Evolutionary conservation across 768 basidiomycete species (phyloP).

Genomic region (Xerocomellus amylosporus): DNA sequence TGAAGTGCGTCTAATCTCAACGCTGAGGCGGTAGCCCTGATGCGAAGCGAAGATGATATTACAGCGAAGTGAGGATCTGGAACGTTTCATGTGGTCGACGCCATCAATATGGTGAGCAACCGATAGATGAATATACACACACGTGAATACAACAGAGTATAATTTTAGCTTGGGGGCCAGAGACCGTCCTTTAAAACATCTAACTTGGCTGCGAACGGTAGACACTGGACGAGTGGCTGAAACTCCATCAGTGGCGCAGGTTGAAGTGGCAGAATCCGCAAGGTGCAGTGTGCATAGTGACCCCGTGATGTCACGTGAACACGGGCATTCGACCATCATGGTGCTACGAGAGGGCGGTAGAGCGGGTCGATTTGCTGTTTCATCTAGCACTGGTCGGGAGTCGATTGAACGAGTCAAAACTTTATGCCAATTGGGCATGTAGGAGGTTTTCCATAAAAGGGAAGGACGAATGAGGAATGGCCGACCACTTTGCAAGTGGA

Average conservation of each 20-base stretch:
- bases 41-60: neutral
- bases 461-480: neutral
- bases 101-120: neutral
- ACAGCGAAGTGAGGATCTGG: neutral
- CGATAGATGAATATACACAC: neutral
- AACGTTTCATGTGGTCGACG: neutral
- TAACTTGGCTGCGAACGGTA: too few species aligned
- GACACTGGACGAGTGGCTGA: too few species aligned
- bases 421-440: too few species aligned
- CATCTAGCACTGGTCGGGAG: neutral
- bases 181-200: too few species aligned
- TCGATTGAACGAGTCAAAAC: neutral
- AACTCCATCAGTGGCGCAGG: too few species aligned
- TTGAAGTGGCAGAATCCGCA: too few species aligned
- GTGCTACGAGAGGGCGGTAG: too few species aligned
- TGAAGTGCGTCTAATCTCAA: too few species aligned
- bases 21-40: neutral
- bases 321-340: too few species aligned
- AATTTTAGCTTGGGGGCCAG: too few species aligned
- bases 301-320: neutral
- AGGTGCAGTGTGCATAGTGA: slow-evolving; percentile 4
- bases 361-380: neutral
- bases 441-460: neutral
- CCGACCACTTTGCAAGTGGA: slow-evolving; percentile 10
- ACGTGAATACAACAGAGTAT: too few species aligned